Evolutionary conservation across 2,329 filamentous ascomycete genomes (phyloP).

Genomic region (Clonostachys sp.): DNA sequence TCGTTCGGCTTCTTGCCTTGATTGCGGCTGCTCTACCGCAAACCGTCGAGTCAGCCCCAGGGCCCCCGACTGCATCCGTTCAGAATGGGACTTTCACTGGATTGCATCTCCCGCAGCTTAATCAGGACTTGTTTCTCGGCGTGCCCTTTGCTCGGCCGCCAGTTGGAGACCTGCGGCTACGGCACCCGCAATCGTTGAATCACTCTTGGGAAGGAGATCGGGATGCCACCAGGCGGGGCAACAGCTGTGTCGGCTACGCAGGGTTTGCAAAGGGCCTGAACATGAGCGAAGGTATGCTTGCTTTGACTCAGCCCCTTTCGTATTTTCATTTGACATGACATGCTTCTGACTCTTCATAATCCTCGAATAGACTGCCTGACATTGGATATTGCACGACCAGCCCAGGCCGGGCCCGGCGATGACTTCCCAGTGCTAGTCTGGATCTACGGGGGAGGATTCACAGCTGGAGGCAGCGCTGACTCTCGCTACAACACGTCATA

Average conservation of each 20-base stretch:
- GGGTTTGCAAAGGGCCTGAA: background rate
- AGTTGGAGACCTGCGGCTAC: constrained; percentile 46
- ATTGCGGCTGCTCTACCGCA: background rate
- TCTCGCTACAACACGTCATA: constrained; percentile 55
- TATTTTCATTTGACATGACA: background rate
- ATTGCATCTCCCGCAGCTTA: background rate
- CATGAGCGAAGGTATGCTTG: background rate
- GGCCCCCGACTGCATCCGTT: background rate
- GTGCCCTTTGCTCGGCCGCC: constrained; percentile 48
- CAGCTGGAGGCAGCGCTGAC: constrained; percentile 20
- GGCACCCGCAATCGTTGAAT: constrained; percentile 40
- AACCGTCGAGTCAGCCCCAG: background rate
- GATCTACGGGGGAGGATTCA: constrained; percentile 41
- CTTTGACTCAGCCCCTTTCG: background rate
- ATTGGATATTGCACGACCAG: constrained; percentile 33
- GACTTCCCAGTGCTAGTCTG: constrained; percentile 54
- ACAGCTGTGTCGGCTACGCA: background rate
- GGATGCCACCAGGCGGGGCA: constrained; percentile 24
- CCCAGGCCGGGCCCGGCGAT: constrained; percentile 21
- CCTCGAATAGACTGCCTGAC: constrained; percentile 33
- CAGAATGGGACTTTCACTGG: background rate
- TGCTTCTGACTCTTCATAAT: background rate
- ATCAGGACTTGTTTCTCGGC: constrained; percentile 44
- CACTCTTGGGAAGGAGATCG: constrained; percentile 28
- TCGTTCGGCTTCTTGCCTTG: background rate